Evolutionary conservation across 148 eudicot genomes (phyloP).

Genomic region (Rhododendron williamsianum): DNA sequence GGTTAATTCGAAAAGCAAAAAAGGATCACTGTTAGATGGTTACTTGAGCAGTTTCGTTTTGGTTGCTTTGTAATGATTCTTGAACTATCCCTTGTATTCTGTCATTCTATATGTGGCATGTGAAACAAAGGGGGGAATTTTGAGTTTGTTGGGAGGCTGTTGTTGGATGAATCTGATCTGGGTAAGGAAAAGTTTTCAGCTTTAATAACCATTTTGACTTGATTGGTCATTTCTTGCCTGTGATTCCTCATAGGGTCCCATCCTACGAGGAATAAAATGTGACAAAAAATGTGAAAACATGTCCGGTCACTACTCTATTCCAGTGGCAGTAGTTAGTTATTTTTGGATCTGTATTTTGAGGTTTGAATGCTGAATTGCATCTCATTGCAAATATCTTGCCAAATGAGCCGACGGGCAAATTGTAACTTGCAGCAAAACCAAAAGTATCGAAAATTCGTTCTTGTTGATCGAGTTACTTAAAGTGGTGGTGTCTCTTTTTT

Average conservation of each 20-base stretch:
- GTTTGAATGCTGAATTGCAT: neutral
- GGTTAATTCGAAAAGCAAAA: neutral
- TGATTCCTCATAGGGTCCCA: neutral
- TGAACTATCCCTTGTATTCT: neutral
- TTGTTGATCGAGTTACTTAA: neutral
- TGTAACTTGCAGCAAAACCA: neutral
- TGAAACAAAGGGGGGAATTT: neutral
- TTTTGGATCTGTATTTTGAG: neutral
- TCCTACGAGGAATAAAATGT: neutral
- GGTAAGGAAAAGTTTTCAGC: neutral
- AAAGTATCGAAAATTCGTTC: neutral
- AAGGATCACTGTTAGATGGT: neutral
- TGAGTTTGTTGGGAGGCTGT: neutral
- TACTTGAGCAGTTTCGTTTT: neutral
- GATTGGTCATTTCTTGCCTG: neutral
- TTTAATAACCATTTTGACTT: neutral
- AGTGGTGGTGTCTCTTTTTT: neutral
- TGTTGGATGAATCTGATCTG: neutral
- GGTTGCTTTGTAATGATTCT: neutral
- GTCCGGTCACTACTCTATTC: too few relatives aligned
- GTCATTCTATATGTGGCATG: neutral
- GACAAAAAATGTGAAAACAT: neutral
- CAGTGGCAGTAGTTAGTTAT: neutral
- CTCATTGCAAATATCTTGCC: neutral
- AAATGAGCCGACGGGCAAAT: neutral